Base-by-base conservation (phyloP, 2,329 filamentous ascomycete genomes). In the Sporothrix variecibatus region DNA sequence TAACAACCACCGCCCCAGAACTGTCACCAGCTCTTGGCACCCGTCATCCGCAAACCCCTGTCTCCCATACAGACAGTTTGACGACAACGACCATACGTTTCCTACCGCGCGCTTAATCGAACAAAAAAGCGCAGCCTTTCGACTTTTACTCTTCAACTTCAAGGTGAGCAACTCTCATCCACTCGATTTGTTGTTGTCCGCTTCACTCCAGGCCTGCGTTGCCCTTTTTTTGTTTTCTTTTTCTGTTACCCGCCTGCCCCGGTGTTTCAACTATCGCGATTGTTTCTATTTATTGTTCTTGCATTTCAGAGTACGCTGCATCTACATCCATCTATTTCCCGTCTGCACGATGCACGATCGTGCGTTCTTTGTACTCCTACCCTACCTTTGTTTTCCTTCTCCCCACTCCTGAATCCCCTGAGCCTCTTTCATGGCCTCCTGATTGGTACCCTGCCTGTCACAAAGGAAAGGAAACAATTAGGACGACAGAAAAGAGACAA, bases 91-190 rank as follows among this genome's bases (percentile, higher is more conserved):
- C 28, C 53, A 23, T 64, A 40, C 43, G 15, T 26, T 38, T 56
- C 17, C 67, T 76, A 53, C 73, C 75, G 75, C 75, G 75, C 75
- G 75, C 75, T 74, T 75, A 75, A 20, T 70, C 75, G 65, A 69
- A 12, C n/a, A 23, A 23, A 28, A 28, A 46, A 17, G 15, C 46
- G 7, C 11, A 56, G 15, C 46, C 31, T 46, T 31, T 49, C 38
- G 26, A 68, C 17, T 23, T 49, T 34, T 12, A 17, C 26, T 68
- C 15, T 20, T 46, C 62, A 46, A 26, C 20, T 15, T 40, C 68
- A 67, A 72, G 73, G 73, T 73, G 43, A 73, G 62, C 26, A 40
- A n/a, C 11, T 38, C 75, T 74, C 62, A n/a, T 72, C 73, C 75
- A 73, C 40, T 72, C 40, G 53, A 62, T 74, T 31, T 28, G 7